Conservation (phyloP, 2,329 filamentous ascomycete genomes). For the Trichophyton mentagrophytes region DNA sequence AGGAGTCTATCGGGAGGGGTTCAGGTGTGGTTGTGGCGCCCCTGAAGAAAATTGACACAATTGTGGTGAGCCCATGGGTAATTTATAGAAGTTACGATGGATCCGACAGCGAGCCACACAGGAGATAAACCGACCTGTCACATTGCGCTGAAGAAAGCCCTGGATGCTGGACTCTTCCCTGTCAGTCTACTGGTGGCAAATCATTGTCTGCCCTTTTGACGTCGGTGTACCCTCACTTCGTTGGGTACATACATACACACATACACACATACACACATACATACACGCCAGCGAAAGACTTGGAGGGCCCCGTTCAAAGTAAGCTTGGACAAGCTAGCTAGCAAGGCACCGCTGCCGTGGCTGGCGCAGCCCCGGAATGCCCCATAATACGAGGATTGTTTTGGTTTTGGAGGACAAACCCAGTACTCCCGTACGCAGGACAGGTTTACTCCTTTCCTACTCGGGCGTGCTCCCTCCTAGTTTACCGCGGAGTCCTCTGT, state of each 20-base stretch:
- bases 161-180: background rate
- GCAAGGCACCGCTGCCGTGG: background rate
- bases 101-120: conserved; percentile 1
- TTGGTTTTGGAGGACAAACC: background rate
- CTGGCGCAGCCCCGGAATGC: background rate
- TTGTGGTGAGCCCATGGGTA: conserved; percentile 3
- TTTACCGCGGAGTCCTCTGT: background rate
- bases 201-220: background rate
- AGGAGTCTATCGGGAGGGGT: background rate
- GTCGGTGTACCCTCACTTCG: background rate
- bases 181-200: background rate
- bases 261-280: background rate
- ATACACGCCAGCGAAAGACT: background rate
- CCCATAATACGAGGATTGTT: background rate
- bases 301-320: background rate
- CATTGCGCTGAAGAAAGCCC: background rate
- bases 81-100: conserved; percentile 2
- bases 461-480: background rate
- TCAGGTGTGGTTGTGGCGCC: conserved; percentile 1
- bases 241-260: background rate
- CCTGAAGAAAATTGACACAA: background rate
- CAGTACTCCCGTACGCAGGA: background rate
- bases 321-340: background rate
- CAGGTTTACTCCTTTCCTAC: conserved; percentile 1
- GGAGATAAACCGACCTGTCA: conserved; percentile 2